Base-by-base conservation (phyloP, 192 early-diverging fungal genomes). In the Backusella psychrophila region DNA sequence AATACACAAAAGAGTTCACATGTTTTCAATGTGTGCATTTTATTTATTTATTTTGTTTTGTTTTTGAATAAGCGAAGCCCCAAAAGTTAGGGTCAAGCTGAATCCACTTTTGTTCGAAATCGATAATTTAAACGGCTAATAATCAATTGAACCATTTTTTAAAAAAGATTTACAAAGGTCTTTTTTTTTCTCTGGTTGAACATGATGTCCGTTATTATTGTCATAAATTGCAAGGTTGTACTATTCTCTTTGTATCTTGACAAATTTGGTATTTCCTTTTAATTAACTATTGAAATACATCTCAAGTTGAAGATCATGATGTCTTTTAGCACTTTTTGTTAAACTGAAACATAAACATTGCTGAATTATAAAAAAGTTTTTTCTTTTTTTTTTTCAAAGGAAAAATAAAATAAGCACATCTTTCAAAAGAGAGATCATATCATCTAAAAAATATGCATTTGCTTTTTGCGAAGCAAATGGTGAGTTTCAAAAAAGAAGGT, bases 31-130 rank as follows among this genome's bases (percentile, higher is more conserved):
- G 53, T 59, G 53, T 26, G 23, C 46, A 49, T 49, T 49, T 56
- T 59, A n/a, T 59, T 59, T 11, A 26, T 59, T 26, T 59, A 1
- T 59, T 59, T 59, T 23, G n/a, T 59, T 26, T 21, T 23, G 8
- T 59, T 59, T 59, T 59, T 59, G 53, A 59, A 59, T 59, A 59
- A 59, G 53, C 53, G 53, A 59, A 59, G 53, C 53, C 53, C 53
- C 53, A 59, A 59, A 59, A 59, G 23, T 59, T 59, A 59, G 53
- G 53, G 53, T 59, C 17, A 59, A 59, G 53, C 53, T 59, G 53
- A 59, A 59, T 59, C 53, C 23, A 59, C 21, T 59, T 59, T 59
- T 59, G n/a, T 59, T 59, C 46, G 46, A 49, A 49, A 49, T 49
- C 46, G 46, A 49, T 49, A 19, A 49, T 49, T 1, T 49, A 49